phyloP scores from a whole-genome alignment of 1,284 basidiomycete genomes.

The Ganoderma resinaceum region DNA sequence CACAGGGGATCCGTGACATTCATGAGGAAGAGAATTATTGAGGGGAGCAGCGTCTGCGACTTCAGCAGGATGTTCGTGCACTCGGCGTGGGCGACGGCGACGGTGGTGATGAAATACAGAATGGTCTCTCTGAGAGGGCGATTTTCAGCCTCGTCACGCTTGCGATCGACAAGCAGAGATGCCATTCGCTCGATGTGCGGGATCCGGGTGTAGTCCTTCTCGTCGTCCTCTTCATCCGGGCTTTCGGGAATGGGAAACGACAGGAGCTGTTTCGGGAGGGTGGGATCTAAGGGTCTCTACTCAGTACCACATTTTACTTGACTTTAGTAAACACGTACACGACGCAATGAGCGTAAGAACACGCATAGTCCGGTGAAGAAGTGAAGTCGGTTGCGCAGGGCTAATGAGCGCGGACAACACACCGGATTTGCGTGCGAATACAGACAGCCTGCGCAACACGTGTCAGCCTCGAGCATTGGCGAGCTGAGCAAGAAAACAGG shows the following conservation, averaged over 20 bases:
- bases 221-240: slow-evolving; percentile 14
- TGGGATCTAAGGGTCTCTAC: slow-evolving; percentile 38
- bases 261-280: slow-evolving; percentile 49
- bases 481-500: slow-evolving; percentile 8
- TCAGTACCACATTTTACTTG: no score
- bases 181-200: slow-evolving; percentile 62
- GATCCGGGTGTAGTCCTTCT: slow-evolving; percentile 44
- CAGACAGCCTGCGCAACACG: slow-evolving; percentile 45
- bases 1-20: slow-evolving; percentile 63
- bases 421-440: slow-evolving; percentile 47
- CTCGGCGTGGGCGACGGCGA: slow-evolving; percentile 61
- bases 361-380: slow-evolving; percentile 54
- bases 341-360: slow-evolving; percentile 62
- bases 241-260: slow-evolving; percentile 36
- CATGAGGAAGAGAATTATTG: slow-evolving; percentile 62
- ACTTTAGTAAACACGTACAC: slow-evolving; percentile 47
- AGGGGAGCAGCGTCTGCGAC: slow-evolving; percentile 64
- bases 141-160: slow-evolving; percentile 49
- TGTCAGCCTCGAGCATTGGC: slow-evolving; percentile 2
- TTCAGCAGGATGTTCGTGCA: slow-evolving; percentile 55
- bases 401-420: slow-evolving; percentile 58
- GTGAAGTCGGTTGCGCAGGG: slow-evolving; percentile 53
- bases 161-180: slow-evolving; percentile 54
- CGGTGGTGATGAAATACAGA: slow-evolving; percentile 60
- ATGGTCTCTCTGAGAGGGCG: slow-evolving; percentile 54